phyloP scores from a whole-genome alignment of 768 basidiomycete species.

The Neoboletus magnificus region DNA sequence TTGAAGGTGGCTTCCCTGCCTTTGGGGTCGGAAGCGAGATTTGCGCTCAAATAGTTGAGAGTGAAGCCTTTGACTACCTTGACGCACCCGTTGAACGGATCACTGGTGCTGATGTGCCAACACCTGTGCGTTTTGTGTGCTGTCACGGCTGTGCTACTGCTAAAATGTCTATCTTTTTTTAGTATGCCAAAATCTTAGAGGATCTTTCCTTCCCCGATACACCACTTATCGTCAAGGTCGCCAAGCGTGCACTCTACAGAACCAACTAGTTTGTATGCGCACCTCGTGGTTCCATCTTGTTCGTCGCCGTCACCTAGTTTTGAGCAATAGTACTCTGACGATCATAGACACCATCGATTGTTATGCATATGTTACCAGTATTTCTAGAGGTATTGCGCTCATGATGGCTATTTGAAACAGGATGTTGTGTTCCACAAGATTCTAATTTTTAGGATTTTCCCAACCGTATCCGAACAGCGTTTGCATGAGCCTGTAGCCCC shows the following conservation, averaged over 20 bases:
- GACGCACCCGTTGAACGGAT: conserved; percentile 98
- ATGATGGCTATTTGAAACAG: neutral
- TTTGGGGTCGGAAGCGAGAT: conserved; percentile 99
- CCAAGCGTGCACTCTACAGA: conserved; percentile 89
- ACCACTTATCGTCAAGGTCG: conserved; percentile 86
- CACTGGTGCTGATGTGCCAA: conserved; percentile 96
- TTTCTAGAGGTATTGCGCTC: conserved; percentile 7
- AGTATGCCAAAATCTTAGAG: conserved; percentile 93
- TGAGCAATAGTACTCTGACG: conserved; percentile 16
- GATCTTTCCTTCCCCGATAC: conserved; percentile 92
- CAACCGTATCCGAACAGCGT: conserved; percentile 88
- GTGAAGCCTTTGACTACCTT: conserved; percentile 96
- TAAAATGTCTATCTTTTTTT: conserved; percentile 11
- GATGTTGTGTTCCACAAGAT: neutral
- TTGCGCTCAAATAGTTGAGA: conserved; percentile 95
- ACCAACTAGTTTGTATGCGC: conserved; percentile 55
- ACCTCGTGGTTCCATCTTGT: conserved; percentile 9
- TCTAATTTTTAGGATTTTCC: conserved; percentile 6
- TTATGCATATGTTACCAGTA: conserved; percentile 12
- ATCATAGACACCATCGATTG: conserved; percentile 18
- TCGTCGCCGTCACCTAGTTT: conserved; percentile 9
- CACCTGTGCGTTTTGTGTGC: conserved; percentile 62
- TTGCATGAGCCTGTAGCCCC: conserved; percentile 91
- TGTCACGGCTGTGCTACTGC: conserved; percentile 8
- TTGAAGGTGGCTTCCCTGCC: conserved; percentile 97